Base-by-base conservation (phyloP, 2,329 filamentous ascomycete genomes). In the Talaromyces atroroseus region DNA sequence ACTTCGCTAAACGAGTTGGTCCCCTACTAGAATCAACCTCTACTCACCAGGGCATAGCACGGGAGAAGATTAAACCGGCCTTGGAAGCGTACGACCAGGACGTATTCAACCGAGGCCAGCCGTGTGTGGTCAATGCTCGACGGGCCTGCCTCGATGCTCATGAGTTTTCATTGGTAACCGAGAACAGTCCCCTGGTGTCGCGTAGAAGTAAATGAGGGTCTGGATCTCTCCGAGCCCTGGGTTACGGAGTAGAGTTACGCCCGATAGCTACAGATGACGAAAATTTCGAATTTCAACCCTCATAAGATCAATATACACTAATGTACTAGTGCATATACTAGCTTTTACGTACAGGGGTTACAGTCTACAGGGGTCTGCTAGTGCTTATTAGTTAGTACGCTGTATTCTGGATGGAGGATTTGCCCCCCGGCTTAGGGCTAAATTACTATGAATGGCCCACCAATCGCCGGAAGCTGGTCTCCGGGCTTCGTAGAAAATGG, bases 131-230 rank as follows among this genome's bases (percentile, higher is more conserved):
- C 11, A 74, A 76, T 2, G 81, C 78, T 2, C 71, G 81, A 3
- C 74, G 76, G 59, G 81, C 81, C 0, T 82, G 79, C 58, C 59
- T 82, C 2, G 80, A 83, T 63, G 80, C 81, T 0, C 80, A 83
- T 63, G 70, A 79, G 18, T 83, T 78, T 66, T 59, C 67, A 0
- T 69, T 65, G 1, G 77, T 83, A 18, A 61, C 65, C 5, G 63
- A 70, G 16, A 63, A 66, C 16, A 74, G 71, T 42, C 72, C 74
- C 0, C 59, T 75, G 6, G 63, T 77, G 11, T 64, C 69, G n/a
- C 71, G 68, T 52, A 48, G 55, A 36, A 38, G 49, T 20, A 57
- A 57, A 45, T 57, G 52, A 23, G 24, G 24, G 8, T 26, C 24
- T 26, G 24, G 8, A 29, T 3, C 26, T 21, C n/a, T n/a, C n/a